These are phyloP conservation scores for Thelonectria rubi DNA, from an alignment of 2,329 filamentous ascomycete species.

Conservation along the genomic window DNA sequence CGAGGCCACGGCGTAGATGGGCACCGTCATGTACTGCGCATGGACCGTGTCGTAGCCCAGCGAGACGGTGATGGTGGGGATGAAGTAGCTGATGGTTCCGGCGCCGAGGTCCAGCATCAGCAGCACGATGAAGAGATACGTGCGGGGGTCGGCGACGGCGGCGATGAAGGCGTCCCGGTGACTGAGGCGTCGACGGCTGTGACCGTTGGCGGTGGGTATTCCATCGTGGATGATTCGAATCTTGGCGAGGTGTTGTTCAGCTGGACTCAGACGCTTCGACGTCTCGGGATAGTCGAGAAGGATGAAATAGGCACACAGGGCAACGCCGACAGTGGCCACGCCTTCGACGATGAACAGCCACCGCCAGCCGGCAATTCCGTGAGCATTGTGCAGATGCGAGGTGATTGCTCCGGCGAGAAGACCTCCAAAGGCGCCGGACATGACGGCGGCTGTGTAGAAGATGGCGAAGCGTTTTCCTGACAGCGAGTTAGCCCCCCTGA, in stretches of 20 bases:
- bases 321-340: constrained; percentile 16
- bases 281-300: constrained; percentile 28
- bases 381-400: constrained; percentile 18
- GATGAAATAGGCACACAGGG: constrained; percentile 19
- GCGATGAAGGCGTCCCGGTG: constrained; percentile 26
- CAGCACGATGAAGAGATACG: constrained; percentile 57
- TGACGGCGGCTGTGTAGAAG: constrained; percentile 29
- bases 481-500: constrained; percentile 39
- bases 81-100: constrained; percentile 62
- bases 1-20: constrained; percentile 11
- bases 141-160: constrained; percentile 33
- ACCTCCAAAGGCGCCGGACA: constrained; percentile 26
- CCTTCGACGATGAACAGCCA: constrained; percentile 33
- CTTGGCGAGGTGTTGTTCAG: constrained; percentile 18
- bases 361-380: constrained; percentile 26
- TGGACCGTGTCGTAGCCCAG: constrained; percentile 56
- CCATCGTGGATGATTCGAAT: constrained; percentile 24
- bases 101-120: constrained; percentile 59
- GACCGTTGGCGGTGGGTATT: background rate
- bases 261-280: constrained; percentile 10
- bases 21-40: constrained; percentile 41
- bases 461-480: constrained; percentile 41
- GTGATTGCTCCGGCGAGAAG: constrained; percentile 32
- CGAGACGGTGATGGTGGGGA: constrained; percentile 59
- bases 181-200: background rate